Evolutionary conservation across 2,329 filamentous ascomycete species (phyloP), one percentile per base, ranked within the genome.

Genomic region (Aspergillus uvarum): DNA sequence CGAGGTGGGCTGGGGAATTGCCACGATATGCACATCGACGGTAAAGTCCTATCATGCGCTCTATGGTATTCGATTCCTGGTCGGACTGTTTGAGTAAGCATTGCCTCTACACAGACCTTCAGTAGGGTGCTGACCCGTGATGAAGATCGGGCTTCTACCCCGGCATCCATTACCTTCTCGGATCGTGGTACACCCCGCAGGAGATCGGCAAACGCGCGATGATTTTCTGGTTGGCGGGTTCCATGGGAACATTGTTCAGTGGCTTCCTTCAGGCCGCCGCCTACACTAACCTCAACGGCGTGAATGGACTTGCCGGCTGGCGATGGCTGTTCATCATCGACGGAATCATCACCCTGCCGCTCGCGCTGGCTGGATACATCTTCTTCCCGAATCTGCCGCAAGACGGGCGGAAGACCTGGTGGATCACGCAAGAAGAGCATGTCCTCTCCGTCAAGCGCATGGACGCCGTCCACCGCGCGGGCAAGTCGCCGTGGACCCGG

Each of bases 401-500:
- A 54, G 60, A 65, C 4, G 60, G 67, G 1, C 61, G 65, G 21
- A 65, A 62, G 48, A 68, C 65, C 7, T 70, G 60, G 69, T 70
- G 67, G 61, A 68, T 60, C 7, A 66, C 63, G 3, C 54, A 70
- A 29, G 60, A 65, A 31, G 68, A 70, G n/a, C 67, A 69, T 26
- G 7, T 54, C 0, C 29, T 70, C n/a, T 67, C 66, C 4, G 60
- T 72, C 0, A 62, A 65, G 21, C 72, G 74, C 21, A 74, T 77
- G 70, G 24, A 73, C 59, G 68, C 69, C 2, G 67, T 77, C 35
- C 76, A 76, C 6, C 71, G 76, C 8, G 75, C 72, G 26, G 74
- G 74, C 4, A 75, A 72, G 57, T 62, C 73, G 51, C 68, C 74
- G 0, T 78, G 76, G 75, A 74, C 72, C 0, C 66, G 58, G 47